These are phyloP conservation scores for Podila verticillata DNA, from an alignment of 192 early-diverging fungal species.

Conservation along the genomic window DNA sequence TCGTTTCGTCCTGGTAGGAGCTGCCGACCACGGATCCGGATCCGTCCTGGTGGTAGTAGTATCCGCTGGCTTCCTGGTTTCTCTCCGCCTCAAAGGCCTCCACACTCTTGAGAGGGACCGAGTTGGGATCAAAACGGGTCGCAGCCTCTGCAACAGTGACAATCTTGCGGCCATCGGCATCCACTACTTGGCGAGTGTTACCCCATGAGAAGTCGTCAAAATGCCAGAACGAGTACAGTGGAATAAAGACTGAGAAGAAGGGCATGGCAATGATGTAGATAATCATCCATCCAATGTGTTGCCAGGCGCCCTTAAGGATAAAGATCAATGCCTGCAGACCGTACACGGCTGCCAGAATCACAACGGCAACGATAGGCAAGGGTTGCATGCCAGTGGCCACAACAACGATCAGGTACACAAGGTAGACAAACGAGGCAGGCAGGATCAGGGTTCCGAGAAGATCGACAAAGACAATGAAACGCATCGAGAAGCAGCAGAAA, in stretches of 20 bases:
- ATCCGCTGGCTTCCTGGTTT: conserved; percentile 28
- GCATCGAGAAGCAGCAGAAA: conserved; percentile 91
- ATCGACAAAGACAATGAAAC: conserved; percentile 94
- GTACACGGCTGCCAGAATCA: conserved; percentile 84
- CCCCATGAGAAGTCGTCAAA: conserved; percentile 88
- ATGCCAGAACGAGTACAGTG: conserved; percentile 82
- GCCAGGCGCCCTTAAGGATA: conserved; percentile 76
- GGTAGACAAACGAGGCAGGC: conserved; percentile 89
- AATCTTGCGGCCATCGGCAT: conserved; percentile 75
- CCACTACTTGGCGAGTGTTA: conserved; percentile 69
- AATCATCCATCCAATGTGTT: conserved; percentile 95
- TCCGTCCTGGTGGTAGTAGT: conserved; percentile 23
- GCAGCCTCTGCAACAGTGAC: conserved; percentile 69
- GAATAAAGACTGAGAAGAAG: conserved; percentile 80
- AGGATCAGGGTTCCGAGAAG: conserved; percentile 90
- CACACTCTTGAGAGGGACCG: conserved; percentile 76
- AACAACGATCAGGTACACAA: conserved; percentile 84
- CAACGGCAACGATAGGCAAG: conserved; percentile 81
- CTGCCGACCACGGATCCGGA: conserved; percentile 34
- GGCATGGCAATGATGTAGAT: conserved; percentile 81
- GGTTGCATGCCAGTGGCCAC: conserved; percentile 64
- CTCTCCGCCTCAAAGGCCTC: conserved; percentile 50
- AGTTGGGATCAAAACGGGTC: conserved; percentile 75
- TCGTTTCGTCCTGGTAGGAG: conserved; percentile 10
- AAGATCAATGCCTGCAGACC: conserved; percentile 91